Evolutionary conservation across 2,329 filamentous ascomycete genomes (phyloP), one percentile per base, ranked within the genome.

Genomic region (Calonectria ilicicola): DNA sequence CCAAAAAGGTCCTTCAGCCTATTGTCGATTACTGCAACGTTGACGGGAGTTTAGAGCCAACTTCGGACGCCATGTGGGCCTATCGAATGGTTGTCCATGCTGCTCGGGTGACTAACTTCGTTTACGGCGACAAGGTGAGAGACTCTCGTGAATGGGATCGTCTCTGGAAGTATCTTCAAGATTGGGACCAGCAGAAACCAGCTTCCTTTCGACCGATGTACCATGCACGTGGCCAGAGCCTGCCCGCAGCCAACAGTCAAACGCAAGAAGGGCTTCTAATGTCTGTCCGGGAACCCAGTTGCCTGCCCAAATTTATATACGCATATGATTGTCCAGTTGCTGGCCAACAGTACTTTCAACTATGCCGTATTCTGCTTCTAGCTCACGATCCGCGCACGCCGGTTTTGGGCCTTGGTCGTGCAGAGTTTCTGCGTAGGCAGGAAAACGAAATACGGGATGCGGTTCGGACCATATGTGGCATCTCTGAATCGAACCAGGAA

Each of bases 401-500:
- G 10, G n/a, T 40, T 2, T 14, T 69, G 4, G 66, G 66, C 2
- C 19, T 63, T 5, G 66, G 66, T 4, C 40, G 66, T 10, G 21
- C 38, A 17, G 29, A 69, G 29, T 51, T 49, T 5, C 27, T 46
- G 29, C 38, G 40, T 2, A 44, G 17, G 32, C 38, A 64, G 7
- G 60, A 47, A 19, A 42, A 47, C 5, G n/a, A 46, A 46, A 64
- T 64, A 29, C 23, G 60, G 9, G 15, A 63, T 15, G 66, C 44
- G 23, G 56, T 69, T 15, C 42, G 66, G 5, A 40, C 23, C 12
- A 60, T 63, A 14, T 69, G 66, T n/a, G 66, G 66, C 19, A 69
- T 69, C n/a, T 40, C 23, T 5, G 38, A 32, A 21, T 64, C 60
- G 0, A 47, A 64, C 14, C 19, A 17, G 2, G 60, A 64, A 26